These are phyloP conservation scores for Quercus bicolor DNA, from an alignment of 306 rosid genomes.

Conservation along the genomic window DNA sequence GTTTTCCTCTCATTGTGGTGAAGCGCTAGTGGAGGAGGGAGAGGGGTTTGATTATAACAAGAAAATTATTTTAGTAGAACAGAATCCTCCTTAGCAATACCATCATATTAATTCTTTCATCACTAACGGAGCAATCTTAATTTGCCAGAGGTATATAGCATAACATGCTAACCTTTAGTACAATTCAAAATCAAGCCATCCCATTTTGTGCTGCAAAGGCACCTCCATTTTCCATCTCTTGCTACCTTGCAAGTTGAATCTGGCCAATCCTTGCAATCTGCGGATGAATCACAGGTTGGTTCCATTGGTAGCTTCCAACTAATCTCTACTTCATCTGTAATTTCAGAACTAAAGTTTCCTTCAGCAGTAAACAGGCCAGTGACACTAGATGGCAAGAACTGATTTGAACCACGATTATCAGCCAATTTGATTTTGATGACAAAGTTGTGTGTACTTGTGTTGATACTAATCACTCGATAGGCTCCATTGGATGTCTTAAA, in stretches of 20 bases:
- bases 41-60: too few species aligned
- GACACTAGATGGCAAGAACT: neutral
- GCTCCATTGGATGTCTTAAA: constrained; percentile 2
- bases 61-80: neutral
- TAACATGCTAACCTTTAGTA: constrained; percentile 1
- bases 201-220: constrained; percentile 39
- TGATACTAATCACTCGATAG: constrained; percentile 9
- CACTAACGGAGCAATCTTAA: neutral
- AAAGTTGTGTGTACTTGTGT: constrained; percentile 1
- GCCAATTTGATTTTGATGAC: neutral
- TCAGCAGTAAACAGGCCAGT: neutral
- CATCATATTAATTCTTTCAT: neutral
- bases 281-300: constrained; percentile 24
- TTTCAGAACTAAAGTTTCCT: neutral
- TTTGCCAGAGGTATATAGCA: neutral
- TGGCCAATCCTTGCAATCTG: constrained; percentile 29
- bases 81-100: neutral
- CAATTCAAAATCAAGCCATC: constrained; percentile 11
- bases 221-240: constrained; percentile 15
- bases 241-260: constrained; percentile 33
- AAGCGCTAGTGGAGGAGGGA: neutral
- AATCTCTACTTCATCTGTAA: constrained; percentile 1
- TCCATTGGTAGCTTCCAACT: constrained; percentile 27
- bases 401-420: neutral
- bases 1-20: neutral